A percentile compares a stretch with the other conserved stretches of the same genome.
These are phyloP conservation scores for Marasmius fiardii DNA, from an alignment of 1,284 basidiomycete species.

Conservation along the genomic window DNA sequence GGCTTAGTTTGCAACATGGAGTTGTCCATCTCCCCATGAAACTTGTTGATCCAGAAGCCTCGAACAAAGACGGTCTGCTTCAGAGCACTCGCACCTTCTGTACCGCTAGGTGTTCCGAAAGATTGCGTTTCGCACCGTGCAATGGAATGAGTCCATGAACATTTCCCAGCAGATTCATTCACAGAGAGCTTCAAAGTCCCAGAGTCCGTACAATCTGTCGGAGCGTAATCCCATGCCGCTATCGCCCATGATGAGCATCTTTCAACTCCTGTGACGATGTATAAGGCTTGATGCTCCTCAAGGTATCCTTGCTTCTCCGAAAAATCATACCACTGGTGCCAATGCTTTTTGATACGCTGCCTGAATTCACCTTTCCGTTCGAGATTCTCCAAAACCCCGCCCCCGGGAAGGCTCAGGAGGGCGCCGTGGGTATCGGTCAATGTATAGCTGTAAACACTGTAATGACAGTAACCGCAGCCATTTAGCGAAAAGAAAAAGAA, in stretches of 20 bases:
- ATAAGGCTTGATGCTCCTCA: neutral
- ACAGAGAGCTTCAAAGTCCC: neutral
- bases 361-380: neutral
- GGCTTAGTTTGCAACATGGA: neutral
- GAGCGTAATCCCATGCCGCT: neutral
- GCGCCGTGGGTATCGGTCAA: neutral
- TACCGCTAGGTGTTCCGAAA: neutral
- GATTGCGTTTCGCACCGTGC: neutral
- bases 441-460: neutral
- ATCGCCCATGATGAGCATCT: neutral
- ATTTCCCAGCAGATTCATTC: neutral
- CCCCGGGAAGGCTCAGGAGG: neutral
- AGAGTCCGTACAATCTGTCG: neutral
- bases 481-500: no score
- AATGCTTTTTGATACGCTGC: neutral
- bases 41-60: slow-evolving; percentile 14
- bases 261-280: neutral
- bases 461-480: neutral
- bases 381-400: neutral
- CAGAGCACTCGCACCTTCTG: neutral
- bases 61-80: slow-evolving; percentile 11
- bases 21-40: neutral
- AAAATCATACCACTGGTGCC: neutral
- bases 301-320: neutral
- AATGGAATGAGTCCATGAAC: neutral